A percentile compares a stretch with the other conserved stretches of the same genome.
These are phyloP conservation scores for Suhomyces maxii DNA, from an alignment of 1,139 yeast species.

Conservation along the genomic window DNA sequence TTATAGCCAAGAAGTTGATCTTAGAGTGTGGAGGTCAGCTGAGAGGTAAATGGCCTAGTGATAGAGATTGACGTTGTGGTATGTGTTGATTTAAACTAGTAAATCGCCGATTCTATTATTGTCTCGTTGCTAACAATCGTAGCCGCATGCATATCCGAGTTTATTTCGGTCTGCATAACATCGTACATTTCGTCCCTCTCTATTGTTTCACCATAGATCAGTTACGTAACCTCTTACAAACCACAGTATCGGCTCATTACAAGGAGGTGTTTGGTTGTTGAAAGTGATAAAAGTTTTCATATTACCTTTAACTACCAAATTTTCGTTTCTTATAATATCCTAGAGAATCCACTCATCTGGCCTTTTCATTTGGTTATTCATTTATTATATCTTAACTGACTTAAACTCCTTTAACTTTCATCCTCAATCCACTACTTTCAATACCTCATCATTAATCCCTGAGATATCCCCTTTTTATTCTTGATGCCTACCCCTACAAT, in stretches of 20 bases:
- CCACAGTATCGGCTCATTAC: background rate
- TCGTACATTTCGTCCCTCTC: background rate
- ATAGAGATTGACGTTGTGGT: too few species aligned
- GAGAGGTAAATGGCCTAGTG: too few species aligned
- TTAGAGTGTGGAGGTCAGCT: too few species aligned
- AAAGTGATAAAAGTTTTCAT: background rate
- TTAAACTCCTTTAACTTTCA: too few species aligned
- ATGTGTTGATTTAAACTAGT: background rate
- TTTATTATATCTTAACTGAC: too few species aligned
- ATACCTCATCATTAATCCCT: background rate
- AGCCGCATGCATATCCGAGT: background rate
- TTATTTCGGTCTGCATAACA: background rate
- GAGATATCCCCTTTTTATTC: background rate
- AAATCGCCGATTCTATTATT: background rate
- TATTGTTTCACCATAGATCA: background rate
- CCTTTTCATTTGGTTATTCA: too few species aligned
- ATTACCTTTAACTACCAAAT: too few species aligned
- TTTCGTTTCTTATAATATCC: too few species aligned
- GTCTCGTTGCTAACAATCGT: background rate
- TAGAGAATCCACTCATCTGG: too few species aligned
- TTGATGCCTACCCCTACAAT: slow-evolving; percentile 1
- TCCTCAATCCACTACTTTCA: too few species aligned
- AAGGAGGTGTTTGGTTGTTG: background rate
- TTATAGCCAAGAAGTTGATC: too few species aligned
- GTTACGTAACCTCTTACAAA: background rate